Percentiles rank a stretch among this genome's conserved stretches.
Conservation (phyloP, 2,329 filamentous ascomycete species). For the Elsinoe batatas region DNA sequence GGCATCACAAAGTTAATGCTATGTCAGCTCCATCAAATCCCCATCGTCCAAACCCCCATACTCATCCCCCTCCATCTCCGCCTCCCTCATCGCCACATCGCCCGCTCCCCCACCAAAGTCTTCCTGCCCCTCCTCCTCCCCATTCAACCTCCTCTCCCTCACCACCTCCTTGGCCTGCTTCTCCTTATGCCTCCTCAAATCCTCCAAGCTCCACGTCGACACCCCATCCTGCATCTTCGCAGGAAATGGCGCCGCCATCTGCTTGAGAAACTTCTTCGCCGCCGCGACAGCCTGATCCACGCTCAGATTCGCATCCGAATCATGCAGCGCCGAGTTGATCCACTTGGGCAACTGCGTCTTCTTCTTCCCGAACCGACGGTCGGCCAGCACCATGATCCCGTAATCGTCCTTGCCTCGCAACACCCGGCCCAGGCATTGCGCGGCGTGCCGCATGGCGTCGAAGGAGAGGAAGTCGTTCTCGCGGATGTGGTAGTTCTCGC, state of each 20-base stretch:
- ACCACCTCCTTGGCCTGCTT: slow-evolving; percentile 62
- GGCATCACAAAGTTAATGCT: background rate
- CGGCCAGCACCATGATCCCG: slow-evolving; percentile 97
- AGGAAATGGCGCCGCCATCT: slow-evolving; percentile 86
- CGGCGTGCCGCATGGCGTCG: slow-evolving; percentile 98
- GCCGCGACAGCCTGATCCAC: slow-evolving; percentile 90
- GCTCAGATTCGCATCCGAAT: slow-evolving; percentile 79
- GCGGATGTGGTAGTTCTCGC: slow-evolving; percentile 91
- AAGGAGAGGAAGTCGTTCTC: slow-evolving; percentile 98
- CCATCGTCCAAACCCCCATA: slow-evolving; percentile 27
- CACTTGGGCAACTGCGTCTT: slow-evolving; percentile 84
- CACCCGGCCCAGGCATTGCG: slow-evolving; percentile 90
- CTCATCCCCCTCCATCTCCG: slow-evolving; percentile 24
- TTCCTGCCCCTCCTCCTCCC: slow-evolving; percentile 37
- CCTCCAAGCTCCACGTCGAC: slow-evolving; percentile 77
- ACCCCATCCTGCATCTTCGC: slow-evolving; percentile 80
- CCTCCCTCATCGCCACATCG: slow-evolving; percentile 26
- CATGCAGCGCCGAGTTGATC: slow-evolving; percentile 81
- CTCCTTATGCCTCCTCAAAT: slow-evolving; percentile 68
- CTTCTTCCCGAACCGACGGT: slow-evolving; percentile 89
- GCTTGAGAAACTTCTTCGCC: slow-evolving; percentile 78
- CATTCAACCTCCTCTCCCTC: slow-evolving; percentile 46
- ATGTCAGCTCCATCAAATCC: slow-evolving; percentile 29
- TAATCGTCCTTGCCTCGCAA: slow-evolving; percentile 96
- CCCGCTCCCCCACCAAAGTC: slow-evolving; percentile 21